Base-by-base conservation (phyloP, 1,284 basidiomycete species). In the Ganoderma multipileum region DNA sequence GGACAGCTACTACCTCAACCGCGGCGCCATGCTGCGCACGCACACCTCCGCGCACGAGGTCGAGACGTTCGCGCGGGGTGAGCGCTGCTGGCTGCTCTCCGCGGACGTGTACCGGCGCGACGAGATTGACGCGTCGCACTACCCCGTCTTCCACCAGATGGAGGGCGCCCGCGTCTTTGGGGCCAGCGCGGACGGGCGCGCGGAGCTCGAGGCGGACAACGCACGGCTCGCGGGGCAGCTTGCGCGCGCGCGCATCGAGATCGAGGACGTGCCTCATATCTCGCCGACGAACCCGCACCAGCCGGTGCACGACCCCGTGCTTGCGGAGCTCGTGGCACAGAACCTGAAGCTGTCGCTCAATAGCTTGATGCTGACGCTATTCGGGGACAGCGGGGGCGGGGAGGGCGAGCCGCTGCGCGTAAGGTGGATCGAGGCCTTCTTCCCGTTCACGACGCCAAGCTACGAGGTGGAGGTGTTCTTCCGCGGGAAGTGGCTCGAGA, bases 71-170 rank as follows among this genome's bases (percentile, higher is more conserved):
- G 82, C 87, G 54, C 82, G 84, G 44, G 95, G 95, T 5, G 84
- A 92, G 74, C 89, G 93, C 44, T 86, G 87, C 64, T 99, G 97
- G 95, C 85, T 99, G 41, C 86, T 99, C 61, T 95, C 96, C 1
- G 97, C 98, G n/a, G 98, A 99, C 83, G 98, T 99, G 59, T 99
- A 99, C 82, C 85, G 98, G 55, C 90, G 98, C 73, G 98, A 99
- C 87, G 98, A 99, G 82, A 99, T 99, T 73, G 98, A 99, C 82
- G 88, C 90, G 26, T 95, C 93, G 12, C 98, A 99, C 81, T 99
- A 99, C 80, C 98, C 98, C 23, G 94, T 98, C 57, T 99, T 99
- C 80, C 98, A 99, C 82, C 98, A 99, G 82, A 96, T 98, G 84
- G 98, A 99, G 80, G 98, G 97, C 39, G 96, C 97, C 26, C 86